Base-by-base conservation (phyloP, 2,329 filamentous ascomycete species). In the Aquanectria penicillioides region DNA sequence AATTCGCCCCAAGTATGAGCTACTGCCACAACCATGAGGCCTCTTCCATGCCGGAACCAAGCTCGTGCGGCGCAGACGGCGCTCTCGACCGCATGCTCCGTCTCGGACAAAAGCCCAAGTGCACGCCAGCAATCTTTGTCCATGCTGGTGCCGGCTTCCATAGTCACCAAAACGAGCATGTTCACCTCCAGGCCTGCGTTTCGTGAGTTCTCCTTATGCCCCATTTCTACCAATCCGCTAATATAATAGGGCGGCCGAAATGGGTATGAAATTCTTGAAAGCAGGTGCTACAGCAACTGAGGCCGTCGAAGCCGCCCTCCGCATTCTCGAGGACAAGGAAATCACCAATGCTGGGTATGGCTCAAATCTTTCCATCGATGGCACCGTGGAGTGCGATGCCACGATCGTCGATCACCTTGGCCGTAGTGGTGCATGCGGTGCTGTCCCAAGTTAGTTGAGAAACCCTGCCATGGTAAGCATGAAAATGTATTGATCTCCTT, bases 321-420 rank as follows among this genome's bases (percentile, higher is more conserved):
- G 90, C 66, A 83, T 92, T 17, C 86, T 99, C 15, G 95, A 99
- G 77, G 92, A 99, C 73, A 89, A 91, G 56, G 93, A 97, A 70
- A 96, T 99, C 65, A 99, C 96, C 29, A 99, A 99, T 74, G 92
- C 94, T 31, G 95, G 95, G 0, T 98, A 91, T 73, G 95, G 96
- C 41, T 99, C 95, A 77, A 99, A 99, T 70, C 81, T 99, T 20
- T 89, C 92, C 38, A 91, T 97, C 62, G 90, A 97, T 67, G 95
- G 95, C 2, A 86, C 88, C 1, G 95, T 98, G 11, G 95, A 99
- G 75, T 96, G 94, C 68, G 95, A 99, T 80, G 95, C 95, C 53
- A 94, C 93, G 1, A 86, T 99, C 51, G 91, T 99, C 34, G 94
- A 99, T 71, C 91, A 98, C 73, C 81, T 89, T 47, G 95, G 96